Base-by-base conservation (phyloP, 2,329 filamentous ascomycete species). In the Penicillium aurantiogriseum region DNA sequence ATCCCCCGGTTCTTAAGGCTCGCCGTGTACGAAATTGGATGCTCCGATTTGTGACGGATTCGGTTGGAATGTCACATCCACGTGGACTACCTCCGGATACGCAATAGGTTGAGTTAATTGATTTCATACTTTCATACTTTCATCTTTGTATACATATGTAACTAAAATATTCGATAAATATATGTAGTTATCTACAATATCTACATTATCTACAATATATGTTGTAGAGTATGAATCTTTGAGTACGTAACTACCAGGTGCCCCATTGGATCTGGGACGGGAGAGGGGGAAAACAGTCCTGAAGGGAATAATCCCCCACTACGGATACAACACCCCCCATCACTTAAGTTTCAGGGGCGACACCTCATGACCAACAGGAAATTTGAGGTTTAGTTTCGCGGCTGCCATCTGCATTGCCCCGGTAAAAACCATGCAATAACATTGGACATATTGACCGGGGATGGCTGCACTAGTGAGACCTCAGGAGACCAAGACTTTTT, bases 21-120 rank as follows among this genome's bases (percentile, higher is more conserved):
- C 81, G 77, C 61, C 80, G 80, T 47, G 90, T 95, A 36, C 85
- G 83, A 64, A 84, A 88, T 62, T 97, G 92, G 92, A 84, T 91
- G 9, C 73, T 86, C 56, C 78, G 80, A 38, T 94, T 93, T 73
- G 85, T 95, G 45, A 69, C 69, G 64, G 67, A 70, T 65, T n/a
- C 43, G 60, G 69, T 66, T 70, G 63, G 65, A 62, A 66, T 68
- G 65, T 55, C 55, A 44, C 42, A 48, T 48, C 57, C 60, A 60
- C 62, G 60, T 66, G 65, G 63, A 51, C 57, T 78, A 60, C 76
- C 76, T 46, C 75, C 76, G 43, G 76, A 78, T 60, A 76, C 73
- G 46, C 75, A 73, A 56, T 71, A 66, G 63, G 4, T 21, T 21
- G 1, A 19, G 4, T 23, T 29, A 15, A 48, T 10, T 25, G 19